Base-by-base conservation (phyloP, 148 eudicot species). In the Silene uniflora region DNA sequence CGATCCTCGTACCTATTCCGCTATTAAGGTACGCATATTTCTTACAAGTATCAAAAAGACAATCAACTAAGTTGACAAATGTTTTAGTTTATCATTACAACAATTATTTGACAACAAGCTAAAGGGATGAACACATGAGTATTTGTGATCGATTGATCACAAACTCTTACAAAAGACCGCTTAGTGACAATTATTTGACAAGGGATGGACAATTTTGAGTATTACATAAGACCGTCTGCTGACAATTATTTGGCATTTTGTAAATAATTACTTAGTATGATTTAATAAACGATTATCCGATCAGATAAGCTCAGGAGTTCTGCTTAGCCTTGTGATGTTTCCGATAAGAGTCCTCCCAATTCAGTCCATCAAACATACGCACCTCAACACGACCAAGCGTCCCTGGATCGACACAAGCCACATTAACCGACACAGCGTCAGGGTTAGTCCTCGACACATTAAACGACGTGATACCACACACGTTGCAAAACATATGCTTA, bases 331-430 rank as follows among this genome's bases (percentile, higher is more conserved):
- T 14, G 22, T 68, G 72, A 44, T 68, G 56, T n/a, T 68, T 68
- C 16, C 49, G 49, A 21, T 68, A 68, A 10, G 72, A 68, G 2
- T 68, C 72, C 56, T 68, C 72, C 72, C 72, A 68, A 44, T 68
- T 68, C 25, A 68, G 16, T 52, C 72, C 72, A 44, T 68, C 72
- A 12, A n/a, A 68, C 25, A 8, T 9, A 44, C 72, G 55, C 12
- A 39, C 72, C 29, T 68, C 72, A 11, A 68, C 72, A 68, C 56
- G 7, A 0, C 22, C 27, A 4, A 68, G 11, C 55, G 56, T 68
- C 56, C 72, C 72, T 6, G 72, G 72, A 68, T 68, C 56, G 17
- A 68, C 18, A 68, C 72, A 68, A n/a, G 72, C 27, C 72, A 68
- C 72, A 68, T 68, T 68, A 18, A 68, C 11, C 7, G 72, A 68